Base-by-base conservation (phyloP, 2,329 filamentous ascomycete species). In the Stagonosporopsis cucurbitacearum region DNA sequence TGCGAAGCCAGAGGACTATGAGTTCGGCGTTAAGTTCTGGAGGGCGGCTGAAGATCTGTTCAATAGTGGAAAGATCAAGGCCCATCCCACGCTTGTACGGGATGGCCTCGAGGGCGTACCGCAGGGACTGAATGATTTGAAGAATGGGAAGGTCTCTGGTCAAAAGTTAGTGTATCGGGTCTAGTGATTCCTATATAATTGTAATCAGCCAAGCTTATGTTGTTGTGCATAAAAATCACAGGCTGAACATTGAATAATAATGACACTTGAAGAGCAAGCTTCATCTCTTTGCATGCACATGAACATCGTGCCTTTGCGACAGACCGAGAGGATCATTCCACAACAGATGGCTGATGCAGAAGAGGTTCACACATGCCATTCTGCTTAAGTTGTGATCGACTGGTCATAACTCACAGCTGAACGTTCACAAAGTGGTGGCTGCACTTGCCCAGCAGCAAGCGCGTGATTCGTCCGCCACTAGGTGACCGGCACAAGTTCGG, bases 111-210 rank as follows among this genome's bases (percentile, higher is more conserved):
- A 66, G n/a, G 67, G 58, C 6, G 64, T 75, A 23, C 60, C 66
- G 6, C 60, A 72, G 23, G 73, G 73, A 0, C 37, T 76, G 47
- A 50, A 70, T 35, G 72, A 75, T 32, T 32, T 75, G 52, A 68
- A 71, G 58, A 60, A 66, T 23, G 65, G 64, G 1, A 75, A 71
- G 50, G 68, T 74, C 6, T 74, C 71, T 35, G 73, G 70, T 4
- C 63, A 66, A 25, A 75, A 76, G 59, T 54, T 75, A 30, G 73
- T 75, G 2, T 76, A 72, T 35, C 63, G 44, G 26, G 48, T 69
- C 20, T 63, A 55, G 26, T 20, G 4, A 8, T 37, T 19, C 7
- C 35, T 12, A 1, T 20, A 19, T 1, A 32, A 4, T 15, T 32
- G 1, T n/a, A 32, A 15, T 32, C 4, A n/a, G n/a, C 13, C 3